Base-by-base conservation (phyloP, 1,284 basidiomycete species). In the Boletus sp. region DNA sequence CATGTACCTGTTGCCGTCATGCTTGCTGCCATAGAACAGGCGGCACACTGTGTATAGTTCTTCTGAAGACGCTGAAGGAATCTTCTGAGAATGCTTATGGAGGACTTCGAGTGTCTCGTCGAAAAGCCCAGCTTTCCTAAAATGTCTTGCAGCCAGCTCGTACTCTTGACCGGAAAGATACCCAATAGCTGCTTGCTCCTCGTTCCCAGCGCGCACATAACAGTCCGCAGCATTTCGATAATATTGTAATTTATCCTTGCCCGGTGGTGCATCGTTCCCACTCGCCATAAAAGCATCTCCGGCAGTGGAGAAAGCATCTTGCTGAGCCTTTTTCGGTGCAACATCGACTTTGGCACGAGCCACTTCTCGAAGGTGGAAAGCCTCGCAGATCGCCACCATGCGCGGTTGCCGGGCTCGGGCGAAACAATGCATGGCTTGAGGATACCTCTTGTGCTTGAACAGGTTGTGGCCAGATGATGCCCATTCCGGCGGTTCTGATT, bases 371-470 rank as follows among this genome's bases (percentile, higher is more conserved):
- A 78, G 71, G 20, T 75, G 67, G 61, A 78, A 83, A 0, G 81
- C 80, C 6, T 75, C 55, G 0, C 80, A 75, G 8, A 88, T 77
- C 2, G 71, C 75, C 4, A 70, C 77, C 65, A 85, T 77, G 13
- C 77, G 75, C 0, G 63, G 68, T 35, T 76, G 66, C 1, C 61
- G 69, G 5, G 88, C 88, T 22, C 82, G 78, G 54, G 82, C 77
- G 58, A 83, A 91, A 58, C 84, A 85, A 53, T 84, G 78, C 70
- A 79, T 82, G 0, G 89, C 86, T 62, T 88, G 82, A 1, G 73
- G 63, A 61, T 83, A 91, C 18, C 77, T 78, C 48, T 80, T 77
- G 43, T 82, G 77, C 8, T 79, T 69, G 66, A 90, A 89, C 7
- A 89, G 67, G 4, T 74, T 70, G 4, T 70, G 70, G 3, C 83